Conservation (phyloP, 495 filamentous ascomycete genomes). For the Parathielavia appendiculata region DNA sequence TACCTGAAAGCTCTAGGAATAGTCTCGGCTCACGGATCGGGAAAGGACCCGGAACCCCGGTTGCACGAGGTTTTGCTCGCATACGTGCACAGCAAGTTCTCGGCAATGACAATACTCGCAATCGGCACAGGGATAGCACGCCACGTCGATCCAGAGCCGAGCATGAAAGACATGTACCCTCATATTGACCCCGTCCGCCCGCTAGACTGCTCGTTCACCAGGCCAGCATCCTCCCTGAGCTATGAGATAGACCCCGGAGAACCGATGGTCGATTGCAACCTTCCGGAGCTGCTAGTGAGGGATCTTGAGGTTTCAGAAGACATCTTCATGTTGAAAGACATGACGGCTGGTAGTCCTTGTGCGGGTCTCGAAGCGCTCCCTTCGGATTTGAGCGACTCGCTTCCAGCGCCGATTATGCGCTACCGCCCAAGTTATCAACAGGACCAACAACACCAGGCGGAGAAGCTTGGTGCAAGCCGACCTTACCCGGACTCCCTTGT, state of each 20-base stretch:
- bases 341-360: constrained; percentile 40
- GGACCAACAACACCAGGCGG: background rate
- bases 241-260: constrained; percentile 19
- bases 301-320: constrained; percentile 38
- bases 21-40: background rate
- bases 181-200: constrained; percentile 13
- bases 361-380: constrained; percentile 27
- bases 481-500: background rate
- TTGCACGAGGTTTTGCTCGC: constrained; percentile 26
- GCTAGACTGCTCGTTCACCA: background rate
- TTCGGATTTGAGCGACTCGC: constrained; percentile 20
- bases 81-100: constrained; percentile 16
- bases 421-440: constrained; percentile 7
- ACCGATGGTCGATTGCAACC: constrained; percentile 33
- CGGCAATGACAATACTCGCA: constrained; percentile 18
- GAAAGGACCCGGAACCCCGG: constrained; percentile 23
- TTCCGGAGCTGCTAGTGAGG: constrained; percentile 42
- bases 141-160: constrained; percentile 26
- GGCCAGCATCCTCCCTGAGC: background rate
- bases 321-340: constrained; percentile 37
- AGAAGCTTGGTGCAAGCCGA: background rate
- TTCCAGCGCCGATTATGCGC: constrained; percentile 13
- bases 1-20: constrained; percentile 13
- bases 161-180: constrained; percentile 20
- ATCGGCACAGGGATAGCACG: constrained; percentile 27